phyloP scores from a whole-genome alignment of 1,284 basidiomycete genomes.

The Cryptococcus depauperatus region DNA sequence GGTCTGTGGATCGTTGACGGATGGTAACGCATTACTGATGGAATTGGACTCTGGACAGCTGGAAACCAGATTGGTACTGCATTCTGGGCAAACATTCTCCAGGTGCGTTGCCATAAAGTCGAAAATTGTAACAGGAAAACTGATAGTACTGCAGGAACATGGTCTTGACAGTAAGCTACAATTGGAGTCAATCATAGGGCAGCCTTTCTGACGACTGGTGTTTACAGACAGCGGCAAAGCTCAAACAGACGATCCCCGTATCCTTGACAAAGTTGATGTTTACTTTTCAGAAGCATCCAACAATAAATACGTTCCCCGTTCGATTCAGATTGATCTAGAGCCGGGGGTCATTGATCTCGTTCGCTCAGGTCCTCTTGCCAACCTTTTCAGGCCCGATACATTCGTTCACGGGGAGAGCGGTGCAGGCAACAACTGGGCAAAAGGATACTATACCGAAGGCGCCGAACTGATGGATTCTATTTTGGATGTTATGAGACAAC shows the following conservation, averaged over 20 bases:
- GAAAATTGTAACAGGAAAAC: no score
- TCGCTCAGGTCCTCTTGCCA: constrained; percentile 49
- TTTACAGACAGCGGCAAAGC: constrained; percentile 33
- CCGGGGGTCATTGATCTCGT: constrained; percentile 72
- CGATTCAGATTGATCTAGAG: constrained; percentile 84
- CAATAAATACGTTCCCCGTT: constrained; percentile 73
- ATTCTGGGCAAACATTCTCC: constrained; percentile 43
- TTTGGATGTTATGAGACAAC: constrained; percentile 63
- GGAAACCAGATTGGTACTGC: constrained; percentile 42
- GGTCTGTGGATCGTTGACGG: constrained; percentile 9
- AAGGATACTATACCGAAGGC: constrained; percentile 70
- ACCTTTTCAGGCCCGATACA: constrained; percentile 81
- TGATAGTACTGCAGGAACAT: constrained; percentile 31
- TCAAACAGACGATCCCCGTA: constrained; percentile 34
- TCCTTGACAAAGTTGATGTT: constrained; percentile 40
- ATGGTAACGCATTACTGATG: not conserved
- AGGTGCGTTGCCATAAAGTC: no score
- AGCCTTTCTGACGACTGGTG: no score
- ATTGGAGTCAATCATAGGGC: not conserved
- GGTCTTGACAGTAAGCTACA: constrained; percentile 32
- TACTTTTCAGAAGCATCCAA: constrained; percentile 45
- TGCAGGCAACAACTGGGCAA: constrained; percentile 45
- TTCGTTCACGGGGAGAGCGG: constrained; percentile 67
- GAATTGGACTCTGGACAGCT: constrained; percentile 19
- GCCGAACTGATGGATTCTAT: constrained; percentile 87